Evolutionary conservation across 805 yeast genomes (phyloP), one percentile per base, ranked within the genome.

Genomic region (Suhomyces emberorum): DNA sequence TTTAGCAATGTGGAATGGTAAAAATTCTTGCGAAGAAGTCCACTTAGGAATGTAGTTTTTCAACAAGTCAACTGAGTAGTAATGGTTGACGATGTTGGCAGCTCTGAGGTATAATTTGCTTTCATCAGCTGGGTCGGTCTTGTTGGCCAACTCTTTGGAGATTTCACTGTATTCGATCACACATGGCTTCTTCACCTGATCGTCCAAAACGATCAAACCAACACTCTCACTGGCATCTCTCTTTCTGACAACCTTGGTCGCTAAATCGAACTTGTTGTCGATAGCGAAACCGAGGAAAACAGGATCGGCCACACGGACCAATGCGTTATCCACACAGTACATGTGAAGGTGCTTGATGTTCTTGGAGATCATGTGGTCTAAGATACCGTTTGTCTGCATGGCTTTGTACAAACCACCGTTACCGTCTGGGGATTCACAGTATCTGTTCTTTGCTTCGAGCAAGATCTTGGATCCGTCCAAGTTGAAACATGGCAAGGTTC

Each of bases 361-460:
- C 38, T 79, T 79, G 6, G 49, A 41, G 19, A 63, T 53, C 56
- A 93, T 76, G 57, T 91, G 96, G 5, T 75, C 74, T 21, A 93
- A 52, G 14, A 89, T 66, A 2, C 77, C 74, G 46, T 81, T 76
- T 28, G 74, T 74, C 48, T 66, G 63, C 26, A 93, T 70, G 1
- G 96, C 98, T 53, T 79, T 82, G 66, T 93, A 93, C 34, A 93
- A 69, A 2, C 99, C 99, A 40, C 99, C 99, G 58, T 93, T 93
- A 1, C 99, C 99, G 61, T 93, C 98, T 1, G 99, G 99, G 5
- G 96, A 85, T 51, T 84, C 83, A 18, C 88, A 81, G 25, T 87
- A 71, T 17, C 70, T 61, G 28, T 63, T 54, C 28, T 72, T 66
- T 6, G 78, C 58, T 43, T 77, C 79, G 54, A 88, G 54, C 38